Percentiles rank a stretch among this genome's conserved stretches.
These are phyloP conservation scores for Magnaporthiopsis incrustans DNA, from an alignment of 2,329 filamentous ascomycete genomes.

Conservation along the genomic window DNA sequence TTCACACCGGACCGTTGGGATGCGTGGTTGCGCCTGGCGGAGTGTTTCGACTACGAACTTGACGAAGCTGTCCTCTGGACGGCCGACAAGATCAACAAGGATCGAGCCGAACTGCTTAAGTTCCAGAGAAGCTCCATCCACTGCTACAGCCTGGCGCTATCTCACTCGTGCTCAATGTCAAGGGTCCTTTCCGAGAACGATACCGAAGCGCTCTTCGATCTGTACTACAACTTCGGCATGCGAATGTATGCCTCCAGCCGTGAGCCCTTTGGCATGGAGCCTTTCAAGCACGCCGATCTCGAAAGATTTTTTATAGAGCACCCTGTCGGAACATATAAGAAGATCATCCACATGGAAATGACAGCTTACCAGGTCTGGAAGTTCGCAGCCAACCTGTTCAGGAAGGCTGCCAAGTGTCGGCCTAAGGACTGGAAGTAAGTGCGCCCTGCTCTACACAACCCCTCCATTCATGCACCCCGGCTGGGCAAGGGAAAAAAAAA, in stretches of 20 bases:
- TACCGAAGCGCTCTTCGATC: slow-evolving; percentile 46
- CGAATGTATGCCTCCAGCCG: slow-evolving; percentile 54
- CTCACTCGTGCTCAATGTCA: slow-evolving; percentile 40
- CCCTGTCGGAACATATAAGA: slow-evolving; percentile 39
- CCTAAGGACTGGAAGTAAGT: slow-evolving; percentile 50
- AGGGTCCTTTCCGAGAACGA: slow-evolving; percentile 30
- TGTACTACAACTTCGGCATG: slow-evolving; percentile 54
- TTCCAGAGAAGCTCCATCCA: slow-evolving; percentile 77
- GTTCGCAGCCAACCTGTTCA: slow-evolving; percentile 48
- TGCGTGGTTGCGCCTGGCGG: slow-evolving; percentile 80
- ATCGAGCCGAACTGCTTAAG: slow-evolving; percentile 63
- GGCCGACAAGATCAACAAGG: slow-evolving; percentile 85
- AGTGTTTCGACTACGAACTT: slow-evolving; percentile 80
- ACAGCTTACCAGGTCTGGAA: slow-evolving; percentile 54
- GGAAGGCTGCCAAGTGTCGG: slow-evolving; percentile 44
- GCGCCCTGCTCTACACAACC: background rate
- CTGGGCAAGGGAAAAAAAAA: background rate
- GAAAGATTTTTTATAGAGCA: slow-evolving; percentile 45
- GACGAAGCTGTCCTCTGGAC: slow-evolving; percentile 85
- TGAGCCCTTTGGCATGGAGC: slow-evolving; percentile 56
- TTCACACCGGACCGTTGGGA: slow-evolving; percentile 80
- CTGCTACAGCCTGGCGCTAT: slow-evolving; percentile 59
- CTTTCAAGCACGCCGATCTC: slow-evolving; percentile 48
- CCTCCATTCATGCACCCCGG: background rate
- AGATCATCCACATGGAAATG: slow-evolving; percentile 47